A percentile compares a stretch with the other conserved stretches of the same genome.
Evolutionary conservation across 164 flowering plant genomes (phyloP).

Genomic region (Saururus chinensis): DNA sequence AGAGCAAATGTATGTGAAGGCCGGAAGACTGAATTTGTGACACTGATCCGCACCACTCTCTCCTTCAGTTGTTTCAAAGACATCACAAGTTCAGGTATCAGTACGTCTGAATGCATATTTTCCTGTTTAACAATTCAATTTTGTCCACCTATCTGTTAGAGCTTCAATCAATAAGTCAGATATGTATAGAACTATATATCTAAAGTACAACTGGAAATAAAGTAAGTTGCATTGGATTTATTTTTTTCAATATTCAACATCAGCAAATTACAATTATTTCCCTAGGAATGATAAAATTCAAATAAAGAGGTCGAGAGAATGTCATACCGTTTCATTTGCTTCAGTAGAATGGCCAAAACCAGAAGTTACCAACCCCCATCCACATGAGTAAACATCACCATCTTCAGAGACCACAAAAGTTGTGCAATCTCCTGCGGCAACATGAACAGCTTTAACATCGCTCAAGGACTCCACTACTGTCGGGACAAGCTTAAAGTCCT

Average conservation of each 20-base stretch:
- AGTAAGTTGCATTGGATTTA: no score
- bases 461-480: slow-evolving; percentile 76
- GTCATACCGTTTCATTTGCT: slow-evolving; percentile 55
- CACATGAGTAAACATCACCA: slow-evolving; percentile 95
- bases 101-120: slow-evolving; percentile 51
- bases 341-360: slow-evolving; percentile 75
- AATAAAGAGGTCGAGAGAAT: neutral
- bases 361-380: slow-evolving; percentile 89
- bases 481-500: slow-evolving; percentile 78
- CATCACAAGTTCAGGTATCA: slow-evolving; percentile 74
- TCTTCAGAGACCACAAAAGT: slow-evolving; percentile 89
- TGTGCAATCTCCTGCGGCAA: slow-evolving; percentile 96
- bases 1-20: slow-evolving; percentile 94
- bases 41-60: slow-evolving; percentile 83
- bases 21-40: slow-evolving; percentile 83
- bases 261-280: no score
- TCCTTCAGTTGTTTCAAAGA: slow-evolving; percentile 68
- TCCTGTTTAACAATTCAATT: slow-evolving; percentile 29
- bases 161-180: no score
- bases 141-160: no score
- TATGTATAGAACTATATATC: no score
- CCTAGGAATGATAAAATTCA: no score
- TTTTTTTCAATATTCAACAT: no score
- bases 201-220: no score
- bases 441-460: slow-evolving; percentile 78